phyloP scores from a whole-genome alignment of 2,329 filamentous ascomycete species.

The Zasmidium cellare region DNA sequence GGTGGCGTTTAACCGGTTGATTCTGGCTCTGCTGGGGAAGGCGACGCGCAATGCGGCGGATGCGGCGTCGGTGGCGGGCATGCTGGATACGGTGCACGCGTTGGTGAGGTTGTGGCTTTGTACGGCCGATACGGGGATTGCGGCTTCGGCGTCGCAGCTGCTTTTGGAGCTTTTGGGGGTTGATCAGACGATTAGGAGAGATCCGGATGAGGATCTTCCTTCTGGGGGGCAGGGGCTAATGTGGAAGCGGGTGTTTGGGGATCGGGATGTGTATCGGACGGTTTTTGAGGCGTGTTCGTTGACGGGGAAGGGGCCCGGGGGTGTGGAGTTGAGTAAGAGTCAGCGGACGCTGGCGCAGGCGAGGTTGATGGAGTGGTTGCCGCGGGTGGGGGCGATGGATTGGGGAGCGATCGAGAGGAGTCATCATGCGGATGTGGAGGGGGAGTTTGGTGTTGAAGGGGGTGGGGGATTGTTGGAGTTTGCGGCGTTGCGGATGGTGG shows the following conservation, averaged over 20 bases:
- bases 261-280: constrained; percentile 58
- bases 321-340: constrained; percentile 46
- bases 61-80: constrained; percentile 59
- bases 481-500: constrained; percentile 56
- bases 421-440: constrained; percentile 55
- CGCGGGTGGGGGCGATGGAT: constrained; percentile 54
- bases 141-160: constrained; percentile 54
- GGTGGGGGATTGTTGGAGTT: constrained; percentile 57
- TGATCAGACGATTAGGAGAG: constrained; percentile 41
- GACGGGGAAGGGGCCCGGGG: constrained; percentile 30
- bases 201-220: constrained; percentile 22
- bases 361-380: constrained; percentile 59
- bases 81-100: constrained; percentile 55
- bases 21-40: constrained; percentile 58
- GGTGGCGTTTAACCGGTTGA: constrained; percentile 55
- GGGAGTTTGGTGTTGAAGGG: constrained; percentile 30
- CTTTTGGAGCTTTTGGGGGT: constrained; percentile 55
- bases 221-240: constrained; percentile 52
- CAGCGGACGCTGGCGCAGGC: constrained; percentile 62
- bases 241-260: constrained; percentile 63
- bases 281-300: constrained; percentile 58
- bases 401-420: constrained; percentile 55
- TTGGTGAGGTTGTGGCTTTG: constrained; percentile 61
- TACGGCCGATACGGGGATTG: constrained; percentile 55
- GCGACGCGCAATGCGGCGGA: constrained; percentile 53